Evolutionary conservation across 495 filamentous ascomycete species (phyloP), one percentile per base, ranked within the genome.

Genomic region (Penicillium chermesinum): DNA sequence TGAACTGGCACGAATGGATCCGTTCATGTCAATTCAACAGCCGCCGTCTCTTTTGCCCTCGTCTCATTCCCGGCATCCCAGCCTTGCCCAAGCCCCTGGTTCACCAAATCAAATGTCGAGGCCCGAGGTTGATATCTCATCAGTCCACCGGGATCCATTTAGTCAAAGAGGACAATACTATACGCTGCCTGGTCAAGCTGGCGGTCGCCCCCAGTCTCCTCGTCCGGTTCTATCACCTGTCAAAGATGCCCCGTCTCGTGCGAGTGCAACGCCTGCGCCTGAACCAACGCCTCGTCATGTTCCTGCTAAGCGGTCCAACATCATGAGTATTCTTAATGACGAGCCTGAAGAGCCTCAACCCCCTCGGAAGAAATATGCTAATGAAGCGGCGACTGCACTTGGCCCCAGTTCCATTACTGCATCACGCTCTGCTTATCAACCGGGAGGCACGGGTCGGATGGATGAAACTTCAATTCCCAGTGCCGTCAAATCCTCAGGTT

Each of bases 311-410:
- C 75, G 73, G 21, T 81, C 78, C 13, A 81, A 76, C 34, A 80
- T 82, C 38, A 77, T 81, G 72, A 77, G 69, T 20, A 72, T 82
- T 41, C 59, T 82, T 20, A 81, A 81, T 49, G 76, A 78, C 33
- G 79, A 82, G 44, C 74, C 78, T 0, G 73, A 70, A 35, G 79
- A 82, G 19, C 75, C 75, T 15, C 74, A 75, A 43, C 75, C 42
- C 4, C 35, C 75, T 15, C 62, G 71, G 10, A 81, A 80, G 48
- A 70, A 75, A 4, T 69, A 72, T 48, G 70, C 71, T 35, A 65
- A 62, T 41, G 70, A 75, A 39, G 51, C 47, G 7, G 55, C 63
- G 13, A 53, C 62, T 34, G 46, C 37, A 1, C 54, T 61, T 12
- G 34, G 37, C 3, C 42, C 45, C 33, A 35, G 16, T 2, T 41